A percentile compares a stretch with the other conserved stretches of the same genome.
These are phyloP conservation scores for Trypanosomatidae sp. DNA, from an alignment of 208 protist genomes.

Conservation along the genomic window DNA sequence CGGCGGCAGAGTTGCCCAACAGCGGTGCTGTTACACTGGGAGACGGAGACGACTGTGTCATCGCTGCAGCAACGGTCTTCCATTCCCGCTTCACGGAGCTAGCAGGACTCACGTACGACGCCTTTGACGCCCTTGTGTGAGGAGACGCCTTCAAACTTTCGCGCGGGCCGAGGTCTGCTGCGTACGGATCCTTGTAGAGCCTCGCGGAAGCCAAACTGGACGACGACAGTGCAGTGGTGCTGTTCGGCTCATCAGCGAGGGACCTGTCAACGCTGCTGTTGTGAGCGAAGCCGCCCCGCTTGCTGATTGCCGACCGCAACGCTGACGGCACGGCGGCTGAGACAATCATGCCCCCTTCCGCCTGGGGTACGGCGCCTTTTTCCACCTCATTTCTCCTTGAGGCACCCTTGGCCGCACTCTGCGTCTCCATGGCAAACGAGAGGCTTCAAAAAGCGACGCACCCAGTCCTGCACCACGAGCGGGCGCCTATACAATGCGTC, in stretches of 20 bases:
- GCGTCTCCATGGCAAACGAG: background rate
- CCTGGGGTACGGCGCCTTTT: background rate
- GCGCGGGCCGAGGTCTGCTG: background rate
- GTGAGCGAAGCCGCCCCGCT: background rate
- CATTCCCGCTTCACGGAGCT: background rate
- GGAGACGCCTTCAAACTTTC: background rate
- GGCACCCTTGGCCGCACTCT: background rate
- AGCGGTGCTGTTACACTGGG: background rate
- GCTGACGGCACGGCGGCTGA: background rate
- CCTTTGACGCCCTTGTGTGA: background rate
- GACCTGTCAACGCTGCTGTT: background rate
- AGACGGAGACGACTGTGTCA: background rate
- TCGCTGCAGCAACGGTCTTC: background rate
- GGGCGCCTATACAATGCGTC: background rate
- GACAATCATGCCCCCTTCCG: background rate
- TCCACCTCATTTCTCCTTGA: background rate
- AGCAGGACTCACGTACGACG: background rate
- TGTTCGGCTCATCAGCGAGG: background rate
- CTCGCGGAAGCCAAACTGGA: background rate
- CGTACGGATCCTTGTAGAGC: conserved; percentile 1
- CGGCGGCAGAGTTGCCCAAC: background rate
- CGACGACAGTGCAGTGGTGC: background rate
- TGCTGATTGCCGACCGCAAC: background rate
- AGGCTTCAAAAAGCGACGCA: background rate
- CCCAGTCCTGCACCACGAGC: background rate